Conservation (phyloP, 352 stramenopile species). For the Phytophthora pini region DNA sequence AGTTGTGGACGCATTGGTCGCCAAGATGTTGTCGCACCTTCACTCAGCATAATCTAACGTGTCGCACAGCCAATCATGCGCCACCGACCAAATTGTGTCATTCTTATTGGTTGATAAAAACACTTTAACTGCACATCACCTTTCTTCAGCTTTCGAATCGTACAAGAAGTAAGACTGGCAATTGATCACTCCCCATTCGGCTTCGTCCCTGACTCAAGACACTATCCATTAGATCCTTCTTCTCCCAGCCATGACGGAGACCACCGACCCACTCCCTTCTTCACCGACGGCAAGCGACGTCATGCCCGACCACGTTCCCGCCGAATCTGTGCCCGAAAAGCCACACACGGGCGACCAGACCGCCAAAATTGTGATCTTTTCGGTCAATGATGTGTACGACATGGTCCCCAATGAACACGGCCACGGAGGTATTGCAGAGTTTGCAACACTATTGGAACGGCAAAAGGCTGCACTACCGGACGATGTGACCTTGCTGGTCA, state of each 20-base stretch:
- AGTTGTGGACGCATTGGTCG: not conserved
- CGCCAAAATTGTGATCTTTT: conserved; percentile 61
- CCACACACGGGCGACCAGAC: conserved; percentile 26
- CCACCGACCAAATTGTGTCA: not conserved
- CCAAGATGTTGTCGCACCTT: conserved; percentile 5
- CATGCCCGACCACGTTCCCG: conserved; percentile 3
- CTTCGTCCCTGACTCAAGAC: not conserved
- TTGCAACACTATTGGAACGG: conserved; percentile 65
- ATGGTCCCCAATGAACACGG: conserved; percentile 71
- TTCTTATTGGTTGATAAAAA: conserved; percentile 14
- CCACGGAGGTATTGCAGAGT: conserved; percentile 62
- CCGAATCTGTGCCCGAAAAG: conserved; percentile 13
- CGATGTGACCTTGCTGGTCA: conserved; percentile 67
- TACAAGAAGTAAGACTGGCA: not conserved
- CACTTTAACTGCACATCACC: not conserved
- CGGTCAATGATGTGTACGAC: conserved; percentile 82
- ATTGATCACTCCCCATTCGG: conserved; percentile 26
- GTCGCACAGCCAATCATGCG: conserved; percentile 12
- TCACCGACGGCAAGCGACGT: conserved; percentile 13
- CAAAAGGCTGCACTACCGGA: conserved; percentile 49
- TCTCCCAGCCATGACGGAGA: conserved; percentile 22
- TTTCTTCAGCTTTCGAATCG: conserved; percentile 13
- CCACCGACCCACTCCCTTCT: conserved; percentile 18
- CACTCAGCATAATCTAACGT: conserved; percentile 9
- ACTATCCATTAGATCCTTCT: not conserved